phyloP scores from a whole-genome alignment of 2,329 filamentous ascomycete species.

The Pseudocercospora cruenta region DNA sequence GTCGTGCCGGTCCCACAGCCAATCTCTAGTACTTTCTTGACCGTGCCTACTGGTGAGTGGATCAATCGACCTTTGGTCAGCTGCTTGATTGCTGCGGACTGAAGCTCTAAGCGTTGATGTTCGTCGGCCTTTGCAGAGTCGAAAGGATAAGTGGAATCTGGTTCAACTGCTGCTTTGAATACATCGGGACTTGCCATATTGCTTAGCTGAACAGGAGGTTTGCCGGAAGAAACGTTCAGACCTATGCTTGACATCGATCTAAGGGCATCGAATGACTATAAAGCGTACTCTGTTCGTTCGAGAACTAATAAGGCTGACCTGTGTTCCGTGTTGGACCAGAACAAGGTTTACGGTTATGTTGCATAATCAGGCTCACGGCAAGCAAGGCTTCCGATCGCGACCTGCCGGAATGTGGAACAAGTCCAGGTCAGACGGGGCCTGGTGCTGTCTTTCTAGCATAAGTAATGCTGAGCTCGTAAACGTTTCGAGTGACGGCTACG shows the following conservation, averaged over 20 bases:
- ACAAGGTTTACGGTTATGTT: no score
- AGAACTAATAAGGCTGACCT: background rate
- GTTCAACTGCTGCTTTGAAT: background rate
- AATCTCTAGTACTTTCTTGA: background rate
- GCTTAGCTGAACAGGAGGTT: background rate
- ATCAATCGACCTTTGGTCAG: background rate
- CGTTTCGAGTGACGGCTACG: no score
- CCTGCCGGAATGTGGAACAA: no score
- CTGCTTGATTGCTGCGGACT: background rate
- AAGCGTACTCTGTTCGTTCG: no score
- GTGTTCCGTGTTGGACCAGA: background rate
- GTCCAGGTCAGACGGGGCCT: no score
- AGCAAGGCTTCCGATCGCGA: no score
- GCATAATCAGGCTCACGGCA: no score
- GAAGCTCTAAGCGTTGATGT: background rate
- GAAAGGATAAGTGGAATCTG: background rate
- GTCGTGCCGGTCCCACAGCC: background rate
- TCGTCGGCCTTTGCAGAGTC: background rate
- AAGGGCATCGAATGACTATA: no score
- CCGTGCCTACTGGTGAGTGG: background rate
- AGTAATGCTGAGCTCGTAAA: no score
- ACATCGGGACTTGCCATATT: background rate
- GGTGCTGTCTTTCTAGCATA: no score
- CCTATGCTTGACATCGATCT: no score
- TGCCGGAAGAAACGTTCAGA: no score